Percentiles rank a stretch among this genome's conserved stretches.
These are phyloP conservation scores for Eucalyptus shirleyi DNA, from an alignment of 345 rosid genomes.

Conservation along the genomic window DNA sequence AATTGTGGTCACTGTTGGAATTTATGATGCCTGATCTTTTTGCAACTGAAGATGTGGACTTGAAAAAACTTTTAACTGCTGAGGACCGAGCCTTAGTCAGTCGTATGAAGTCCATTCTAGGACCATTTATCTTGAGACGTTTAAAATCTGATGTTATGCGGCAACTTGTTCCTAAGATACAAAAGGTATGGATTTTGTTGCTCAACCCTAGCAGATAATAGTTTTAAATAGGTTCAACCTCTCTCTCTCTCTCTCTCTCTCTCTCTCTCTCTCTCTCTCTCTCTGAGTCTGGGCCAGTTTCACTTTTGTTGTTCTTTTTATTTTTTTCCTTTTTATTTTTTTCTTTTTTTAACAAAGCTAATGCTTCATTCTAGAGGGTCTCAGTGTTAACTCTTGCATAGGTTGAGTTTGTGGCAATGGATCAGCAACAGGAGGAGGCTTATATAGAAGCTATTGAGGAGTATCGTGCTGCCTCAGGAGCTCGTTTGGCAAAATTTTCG, in stretches of 20 bases:
- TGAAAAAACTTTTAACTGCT: conserved; percentile 76
- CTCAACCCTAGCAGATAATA: not conserved
- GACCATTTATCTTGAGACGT: conserved; percentile 94
- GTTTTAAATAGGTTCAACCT: not conserved
- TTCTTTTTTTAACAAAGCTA: not conserved
- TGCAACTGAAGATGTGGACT: conserved; percentile 80
- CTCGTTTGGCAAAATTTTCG: conserved; percentile 49
- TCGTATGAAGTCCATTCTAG: conserved; percentile 89
- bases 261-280: not conserved
- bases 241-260: not conserved
- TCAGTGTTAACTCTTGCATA: conserved; percentile 10
- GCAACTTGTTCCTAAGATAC: conserved; percentile 92
- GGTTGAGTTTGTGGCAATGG: conserved; percentile 91
- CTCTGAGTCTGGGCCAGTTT: not conserved
- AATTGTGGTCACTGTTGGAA: conserved; percentile 91
- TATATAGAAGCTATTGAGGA: conserved; percentile 91
- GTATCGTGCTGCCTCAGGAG: conserved; percentile 68
- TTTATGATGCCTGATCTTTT: conserved; percentile 97
- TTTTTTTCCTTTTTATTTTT: no score
- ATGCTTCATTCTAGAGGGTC: not conserved
- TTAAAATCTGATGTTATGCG: conserved; percentile 96
- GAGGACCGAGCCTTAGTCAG: conserved; percentile 76
- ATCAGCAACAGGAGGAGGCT: conserved; percentile 59
- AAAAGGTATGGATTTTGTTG: conserved; percentile 31
- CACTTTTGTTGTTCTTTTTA: not conserved